Evolutionary conservation across 2,329 filamentous ascomycete species (phyloP).

Genomic region (Teratosphaeria viscida): DNA sequence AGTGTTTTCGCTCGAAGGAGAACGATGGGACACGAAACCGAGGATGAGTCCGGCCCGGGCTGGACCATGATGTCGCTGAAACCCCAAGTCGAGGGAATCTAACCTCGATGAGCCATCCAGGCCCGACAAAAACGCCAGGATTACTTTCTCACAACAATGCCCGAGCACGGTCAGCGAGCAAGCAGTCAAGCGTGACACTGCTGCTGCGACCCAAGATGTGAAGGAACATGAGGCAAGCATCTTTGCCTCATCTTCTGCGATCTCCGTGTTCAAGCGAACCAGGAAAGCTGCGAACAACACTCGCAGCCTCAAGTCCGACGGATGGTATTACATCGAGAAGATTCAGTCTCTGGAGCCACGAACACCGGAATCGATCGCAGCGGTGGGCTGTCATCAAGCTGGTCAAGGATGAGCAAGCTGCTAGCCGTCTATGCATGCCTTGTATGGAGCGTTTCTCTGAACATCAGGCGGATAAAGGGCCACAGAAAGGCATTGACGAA

Average conservation of each 20-base stretch:
- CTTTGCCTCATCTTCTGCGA: background rate
- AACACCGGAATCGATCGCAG: constrained; percentile 11
- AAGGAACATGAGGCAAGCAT: background rate
- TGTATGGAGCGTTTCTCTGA: constrained; percentile 12
- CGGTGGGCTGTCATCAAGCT: constrained; percentile 25
- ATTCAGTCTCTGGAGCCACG: constrained; percentile 16
- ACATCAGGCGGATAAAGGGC: background rate
- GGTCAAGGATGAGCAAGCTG: constrained; percentile 18
- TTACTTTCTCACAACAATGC: background rate
- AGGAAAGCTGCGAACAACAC: background rate
- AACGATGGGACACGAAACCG: background rate
- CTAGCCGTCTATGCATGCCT: constrained; percentile 9
- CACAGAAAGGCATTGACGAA: constrained; percentile 20
- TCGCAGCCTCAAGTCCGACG: constrained; percentile 13
- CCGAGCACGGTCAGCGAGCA: background rate
- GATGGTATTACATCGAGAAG: constrained; percentile 15
- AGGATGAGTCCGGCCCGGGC: background rate
- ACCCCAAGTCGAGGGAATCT: background rate
- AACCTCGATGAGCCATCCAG: background rate
- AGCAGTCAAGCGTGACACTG: background rate
- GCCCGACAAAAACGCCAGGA: background rate
- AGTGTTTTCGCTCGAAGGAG: background rate
- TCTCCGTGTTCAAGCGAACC: constrained; percentile 20
- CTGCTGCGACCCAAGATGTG: background rate
- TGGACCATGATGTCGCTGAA: background rate